phyloP scores from a whole-genome alignment of 2,329 filamentous ascomycete genomes.

The Rutstroemia sp. region DNA sequence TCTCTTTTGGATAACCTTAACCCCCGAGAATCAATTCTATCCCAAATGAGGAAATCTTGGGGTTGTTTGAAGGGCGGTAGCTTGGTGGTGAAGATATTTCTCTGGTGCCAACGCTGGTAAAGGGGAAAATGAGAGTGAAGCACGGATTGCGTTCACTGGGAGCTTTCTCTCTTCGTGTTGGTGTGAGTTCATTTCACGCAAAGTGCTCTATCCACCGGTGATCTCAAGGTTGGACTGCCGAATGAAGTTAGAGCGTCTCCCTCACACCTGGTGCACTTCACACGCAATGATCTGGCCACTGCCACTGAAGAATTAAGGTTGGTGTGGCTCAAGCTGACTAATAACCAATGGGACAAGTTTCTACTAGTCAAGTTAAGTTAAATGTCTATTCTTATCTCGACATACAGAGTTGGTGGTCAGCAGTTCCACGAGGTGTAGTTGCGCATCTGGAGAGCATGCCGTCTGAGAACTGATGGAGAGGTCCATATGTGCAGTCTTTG shows the following conservation, averaged over 20 bases:
- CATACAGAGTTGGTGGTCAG: no score
- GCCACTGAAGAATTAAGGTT: neutral
- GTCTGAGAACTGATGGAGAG: no score
- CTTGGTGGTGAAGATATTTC: neutral
- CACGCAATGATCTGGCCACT: neutral
- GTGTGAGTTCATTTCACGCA: neutral
- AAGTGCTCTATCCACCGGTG: neutral
- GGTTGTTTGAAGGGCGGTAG: neutral
- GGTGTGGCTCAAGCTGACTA: neutral
- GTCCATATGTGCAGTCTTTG: no score
- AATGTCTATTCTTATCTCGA: neutral
- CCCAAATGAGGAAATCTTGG: neutral
- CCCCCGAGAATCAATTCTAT: neutral
- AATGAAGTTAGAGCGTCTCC: no score
- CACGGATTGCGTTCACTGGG: neutral
- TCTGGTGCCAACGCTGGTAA: neutral
- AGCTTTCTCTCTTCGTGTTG: neutral
- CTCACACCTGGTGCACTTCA: no score
- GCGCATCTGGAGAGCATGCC: no score
- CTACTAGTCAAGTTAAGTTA: no score
- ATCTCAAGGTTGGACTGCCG: no score
- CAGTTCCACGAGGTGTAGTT: no score
- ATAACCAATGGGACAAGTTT: no score
- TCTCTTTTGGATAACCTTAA: neutral
- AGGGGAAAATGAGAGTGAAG: neutral